Evolutionary conservation across 202 grass and related monocot genomes (phyloP).

Genomic region (Setaria viridis): DNA sequence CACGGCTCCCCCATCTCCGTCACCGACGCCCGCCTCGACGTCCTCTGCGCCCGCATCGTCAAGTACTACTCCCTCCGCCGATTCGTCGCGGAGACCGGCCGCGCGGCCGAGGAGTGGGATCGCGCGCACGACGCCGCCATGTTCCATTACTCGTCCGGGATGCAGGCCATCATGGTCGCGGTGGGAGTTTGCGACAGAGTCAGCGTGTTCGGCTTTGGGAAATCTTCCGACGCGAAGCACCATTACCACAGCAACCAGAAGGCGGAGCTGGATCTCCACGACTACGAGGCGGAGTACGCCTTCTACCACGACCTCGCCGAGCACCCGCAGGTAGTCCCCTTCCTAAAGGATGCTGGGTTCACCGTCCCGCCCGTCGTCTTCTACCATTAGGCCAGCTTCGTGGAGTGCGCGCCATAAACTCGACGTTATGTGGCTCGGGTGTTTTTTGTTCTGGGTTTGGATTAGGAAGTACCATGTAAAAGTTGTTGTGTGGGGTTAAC

Average conservation of each 20-base stretch:
- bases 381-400: conserved; percentile 59
- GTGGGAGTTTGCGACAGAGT: conserved; percentile 83
- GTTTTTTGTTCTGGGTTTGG: neutral
- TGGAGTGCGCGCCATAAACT: conserved; percentile 15
- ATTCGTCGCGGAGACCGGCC: conserved; percentile 69
- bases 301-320: conserved; percentile 80
- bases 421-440: conserved; percentile 37
- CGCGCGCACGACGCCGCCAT: conserved; percentile 58
- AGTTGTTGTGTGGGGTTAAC: conserved; percentile 26
- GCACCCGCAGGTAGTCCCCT: conserved; percentile 79
- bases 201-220: conserved; percentile 87
- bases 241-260: conserved; percentile 97
- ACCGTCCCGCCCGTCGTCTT: conserved; percentile 75
- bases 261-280: conserved; percentile 86
- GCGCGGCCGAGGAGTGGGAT: conserved; percentile 62
- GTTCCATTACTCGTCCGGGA: conserved; percentile 95
- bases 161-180: conserved; percentile 93
- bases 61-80: conserved; percentile 91
- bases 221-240: conserved; percentile 74
- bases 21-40: conserved; percentile 83
- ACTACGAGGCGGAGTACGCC: conserved; percentile 92
- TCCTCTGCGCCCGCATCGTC: conserved; percentile 80
- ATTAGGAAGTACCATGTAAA: conserved; percentile 39
- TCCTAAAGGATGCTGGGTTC: conserved; percentile 70
- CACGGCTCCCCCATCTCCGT: conserved; percentile 62